Base-by-base conservation (phyloP, 306 rosid genomes). In the Cercis canadensis region DNA sequence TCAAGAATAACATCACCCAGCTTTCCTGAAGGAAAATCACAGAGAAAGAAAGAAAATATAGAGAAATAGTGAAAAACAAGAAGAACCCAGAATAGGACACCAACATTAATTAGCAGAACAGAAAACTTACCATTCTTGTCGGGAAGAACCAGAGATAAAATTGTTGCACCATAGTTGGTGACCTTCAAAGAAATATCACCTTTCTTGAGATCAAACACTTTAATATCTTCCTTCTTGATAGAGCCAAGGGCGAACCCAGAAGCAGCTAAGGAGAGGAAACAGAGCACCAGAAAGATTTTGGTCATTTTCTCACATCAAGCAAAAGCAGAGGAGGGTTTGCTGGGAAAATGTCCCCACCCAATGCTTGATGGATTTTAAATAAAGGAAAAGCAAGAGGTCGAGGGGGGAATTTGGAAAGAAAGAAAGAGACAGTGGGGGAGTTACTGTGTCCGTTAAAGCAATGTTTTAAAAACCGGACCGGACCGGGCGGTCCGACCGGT, bases 111-210 rank as follows among this genome's bases (percentile, higher is more conserved):
- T 24, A 1, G 1, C 43, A 77, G 11, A 6, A 5, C 53, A 51
- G 62, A 61, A 58, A 39, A 64, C 80, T 24, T 65, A 87, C 92
- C 92, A 47, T 85, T 16, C 65, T 55, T 78, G 69, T 87, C 89
- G 11, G 92, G 92, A 11, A 85, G 61, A 18, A 64, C 5, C 5
- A 84, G 67, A 11, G 89, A 85, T 39, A 80, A 55, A 45, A 85
- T 75, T 29, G 87, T 17, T 16, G 92, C 92, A 32, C 92, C 92
- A 89, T 85, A 85, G 71, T 87, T 87, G 60, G 89, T 75, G 51
- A 87, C 64, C 41, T 85, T 87, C 52, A 82, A 49, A 1, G 83
- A 77, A 18, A 83, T 10, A 29, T 75, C 66, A n/a, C 83, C 86
- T 71, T 57, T 82, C 39, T 62, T 85, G 39, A 85, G 85, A 56